Conservation (phyloP, 2,329 filamentous ascomycete species). For the Aspergillus japonicus region DNA sequence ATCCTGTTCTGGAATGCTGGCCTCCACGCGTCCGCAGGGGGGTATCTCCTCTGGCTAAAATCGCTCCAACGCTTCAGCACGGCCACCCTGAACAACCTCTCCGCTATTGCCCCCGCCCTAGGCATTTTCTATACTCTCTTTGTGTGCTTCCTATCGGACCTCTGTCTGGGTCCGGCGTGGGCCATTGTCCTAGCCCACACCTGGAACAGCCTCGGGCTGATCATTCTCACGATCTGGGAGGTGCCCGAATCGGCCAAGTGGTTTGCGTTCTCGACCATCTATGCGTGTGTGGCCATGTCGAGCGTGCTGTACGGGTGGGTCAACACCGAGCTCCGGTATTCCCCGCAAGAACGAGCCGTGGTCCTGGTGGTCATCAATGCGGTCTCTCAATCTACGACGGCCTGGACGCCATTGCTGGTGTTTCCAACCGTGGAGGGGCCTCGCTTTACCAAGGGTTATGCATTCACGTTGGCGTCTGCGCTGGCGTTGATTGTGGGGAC, state of each 20-base stretch:
- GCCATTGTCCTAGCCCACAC: constrained; percentile 54
- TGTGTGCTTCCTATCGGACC: constrained; percentile 56
- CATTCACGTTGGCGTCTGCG: constrained; percentile 42
- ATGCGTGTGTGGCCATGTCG: constrained; percentile 53
- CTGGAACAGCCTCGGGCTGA: constrained; percentile 55
- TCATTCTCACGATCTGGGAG: constrained; percentile 57
- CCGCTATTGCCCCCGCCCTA: constrained; percentile 53
- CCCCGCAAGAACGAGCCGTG: constrained; percentile 48
- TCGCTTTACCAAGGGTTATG: constrained; percentile 44
- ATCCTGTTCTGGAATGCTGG: constrained; percentile 59
- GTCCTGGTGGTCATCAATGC: constrained; percentile 54
- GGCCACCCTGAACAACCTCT: constrained; percentile 52
- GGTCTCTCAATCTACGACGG: constrained; percentile 56
- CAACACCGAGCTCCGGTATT: constrained; percentile 48
- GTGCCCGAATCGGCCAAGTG: constrained; percentile 56
- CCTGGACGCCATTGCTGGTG: constrained; percentile 55
- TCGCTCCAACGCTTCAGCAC: constrained; percentile 50
- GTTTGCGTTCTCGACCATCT: constrained; percentile 55
- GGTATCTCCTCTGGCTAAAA: constrained; percentile 60
- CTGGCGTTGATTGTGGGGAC: constrained; percentile 36
- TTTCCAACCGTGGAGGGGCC: constrained; percentile 51
- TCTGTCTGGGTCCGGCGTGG: constrained; percentile 54
- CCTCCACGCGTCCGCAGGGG: constrained; percentile 49
- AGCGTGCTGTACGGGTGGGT: constrained; percentile 59
- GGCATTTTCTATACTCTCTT: constrained; percentile 58